Conservation (phyloP, 345 rosid genomes). For the Tarenaya hassleriana region DNA sequence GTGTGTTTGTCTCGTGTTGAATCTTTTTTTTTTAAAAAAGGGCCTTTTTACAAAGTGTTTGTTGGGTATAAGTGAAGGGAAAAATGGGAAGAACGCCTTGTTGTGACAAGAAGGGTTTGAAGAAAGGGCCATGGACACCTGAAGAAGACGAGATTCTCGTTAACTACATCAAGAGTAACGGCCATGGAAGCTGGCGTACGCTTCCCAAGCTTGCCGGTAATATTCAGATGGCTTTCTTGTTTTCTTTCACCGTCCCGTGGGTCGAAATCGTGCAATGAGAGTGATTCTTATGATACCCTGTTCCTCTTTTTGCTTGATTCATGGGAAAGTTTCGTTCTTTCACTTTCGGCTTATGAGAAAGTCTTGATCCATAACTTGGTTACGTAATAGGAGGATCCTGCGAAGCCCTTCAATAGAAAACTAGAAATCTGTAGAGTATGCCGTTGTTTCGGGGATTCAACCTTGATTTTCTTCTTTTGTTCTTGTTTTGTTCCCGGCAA, state of each 20-base stretch:
- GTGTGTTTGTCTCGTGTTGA: constrained; percentile 7
- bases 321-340: no score
- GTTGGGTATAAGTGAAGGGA: constrained; percentile 12
- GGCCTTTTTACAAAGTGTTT: background rate
- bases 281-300: no score
- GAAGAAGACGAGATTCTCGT: constrained; percentile 87
- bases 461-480: background rate
- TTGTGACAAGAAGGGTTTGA: constrained; percentile 76
- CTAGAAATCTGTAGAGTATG: no score
- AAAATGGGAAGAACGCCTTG: constrained; percentile 86
- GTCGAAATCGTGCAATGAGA: no score
- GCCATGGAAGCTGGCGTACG: constrained; percentile 97
- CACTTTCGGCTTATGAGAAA: no score
- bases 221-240: background rate
- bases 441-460: no score
- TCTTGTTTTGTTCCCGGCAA: background rate
- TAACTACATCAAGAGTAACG: constrained; percentile 58
- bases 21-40: background rate
- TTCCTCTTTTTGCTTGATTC: no score
- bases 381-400: no score
- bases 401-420: no score
- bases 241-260: no score
- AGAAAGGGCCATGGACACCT: constrained; percentile 97
- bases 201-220: constrained; percentile 84
- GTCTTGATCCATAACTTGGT: no score